Conservation (phyloP, 495 filamentous ascomycete species). For the Pseudomonodictys pantanalensis region DNA sequence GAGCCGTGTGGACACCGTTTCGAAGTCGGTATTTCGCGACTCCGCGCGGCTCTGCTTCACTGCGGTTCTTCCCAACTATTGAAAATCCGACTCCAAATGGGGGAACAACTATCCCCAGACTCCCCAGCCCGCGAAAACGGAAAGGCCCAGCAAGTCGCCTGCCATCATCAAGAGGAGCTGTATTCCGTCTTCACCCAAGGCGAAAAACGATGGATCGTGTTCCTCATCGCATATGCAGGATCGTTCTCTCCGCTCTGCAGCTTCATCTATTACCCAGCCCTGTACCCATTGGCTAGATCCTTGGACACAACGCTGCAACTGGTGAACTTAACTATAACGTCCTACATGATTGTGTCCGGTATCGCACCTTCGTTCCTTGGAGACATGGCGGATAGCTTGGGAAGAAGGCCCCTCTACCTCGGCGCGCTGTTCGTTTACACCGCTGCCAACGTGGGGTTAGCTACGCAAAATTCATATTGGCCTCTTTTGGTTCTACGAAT, state of each 20-base stretch:
- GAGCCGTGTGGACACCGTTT: too few relatives aligned
- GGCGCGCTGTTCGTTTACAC: conserved; percentile 37
- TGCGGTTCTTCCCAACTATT: too few relatives aligned
- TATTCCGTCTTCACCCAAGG: too few relatives aligned
- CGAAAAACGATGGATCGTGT: too few relatives aligned
- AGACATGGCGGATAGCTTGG: conserved; percentile 33
- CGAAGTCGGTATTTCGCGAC: too few relatives aligned
- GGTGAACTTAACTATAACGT: conserved; percentile 37
- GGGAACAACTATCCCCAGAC: too few relatives aligned
- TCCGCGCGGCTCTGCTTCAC: too few relatives aligned
- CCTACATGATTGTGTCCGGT: conserved; percentile 38
- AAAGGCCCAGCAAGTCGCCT: too few relatives aligned
- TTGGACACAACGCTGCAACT: conserved; percentile 22
- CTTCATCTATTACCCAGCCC: conserved; percentile 35
- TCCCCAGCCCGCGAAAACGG: too few relatives aligned
- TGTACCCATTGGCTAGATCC: conserved; percentile 29
- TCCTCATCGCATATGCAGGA: too few relatives aligned
- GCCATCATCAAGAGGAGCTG: too few relatives aligned
- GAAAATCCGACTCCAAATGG: too few relatives aligned
- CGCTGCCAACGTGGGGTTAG: conserved; percentile 35
- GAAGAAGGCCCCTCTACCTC: conserved; percentile 32
- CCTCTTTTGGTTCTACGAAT: conserved; percentile 35
- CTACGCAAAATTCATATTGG: conserved; percentile 32
- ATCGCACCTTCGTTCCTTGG: conserved; percentile 36
- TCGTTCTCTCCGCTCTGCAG: conserved; percentile 35